These are phyloP conservation scores for Phoenix dactylifera DNA, from an alignment of 176 grass and related monocot species.

Conservation along the genomic window DNA sequence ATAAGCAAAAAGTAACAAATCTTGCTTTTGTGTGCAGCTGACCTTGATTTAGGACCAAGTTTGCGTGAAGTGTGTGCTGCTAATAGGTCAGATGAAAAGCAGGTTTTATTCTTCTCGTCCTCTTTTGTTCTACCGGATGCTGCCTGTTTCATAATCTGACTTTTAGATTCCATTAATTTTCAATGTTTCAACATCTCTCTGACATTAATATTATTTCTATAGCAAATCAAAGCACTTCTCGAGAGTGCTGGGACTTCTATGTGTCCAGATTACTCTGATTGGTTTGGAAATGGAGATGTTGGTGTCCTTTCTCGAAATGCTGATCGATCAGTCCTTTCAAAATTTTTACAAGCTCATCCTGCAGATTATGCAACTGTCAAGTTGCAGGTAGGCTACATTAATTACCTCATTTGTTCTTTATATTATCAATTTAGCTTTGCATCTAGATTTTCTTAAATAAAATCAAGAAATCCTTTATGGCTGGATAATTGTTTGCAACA, in stretches of 20 bases:
- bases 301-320: constrained; percentile 47
- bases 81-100: constrained; percentile 93
- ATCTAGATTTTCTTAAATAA: too few relatives aligned
- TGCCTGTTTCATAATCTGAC: constrained; percentile 8
- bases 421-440: not conserved
- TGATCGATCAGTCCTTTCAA: constrained; percentile 56
- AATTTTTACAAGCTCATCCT: constrained; percentile 89
- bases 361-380: constrained; percentile 88
- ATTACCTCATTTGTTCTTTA: not conserved
- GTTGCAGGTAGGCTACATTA: constrained; percentile 46
- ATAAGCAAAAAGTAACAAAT: not conserved
- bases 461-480: too few relatives aligned
- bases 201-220: constrained; percentile 3
- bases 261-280: constrained; percentile 80
- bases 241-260: constrained; percentile 86
- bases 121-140: constrained; percentile 10
- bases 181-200: too few relatives aligned
- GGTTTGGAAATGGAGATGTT: constrained; percentile 61
- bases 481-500: too few relatives aligned
- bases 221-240: constrained; percentile 96
- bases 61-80: constrained; percentile 82
- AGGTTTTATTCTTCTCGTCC: constrained; percentile 36
- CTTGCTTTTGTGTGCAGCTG: constrained; percentile 28
- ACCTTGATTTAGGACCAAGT: constrained; percentile 61
- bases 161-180: constrained; percentile 3